Evolutionary conservation across 1,284 basidiomycete species (phyloP).

Genomic region (Melampsora larici-populina): DNA sequence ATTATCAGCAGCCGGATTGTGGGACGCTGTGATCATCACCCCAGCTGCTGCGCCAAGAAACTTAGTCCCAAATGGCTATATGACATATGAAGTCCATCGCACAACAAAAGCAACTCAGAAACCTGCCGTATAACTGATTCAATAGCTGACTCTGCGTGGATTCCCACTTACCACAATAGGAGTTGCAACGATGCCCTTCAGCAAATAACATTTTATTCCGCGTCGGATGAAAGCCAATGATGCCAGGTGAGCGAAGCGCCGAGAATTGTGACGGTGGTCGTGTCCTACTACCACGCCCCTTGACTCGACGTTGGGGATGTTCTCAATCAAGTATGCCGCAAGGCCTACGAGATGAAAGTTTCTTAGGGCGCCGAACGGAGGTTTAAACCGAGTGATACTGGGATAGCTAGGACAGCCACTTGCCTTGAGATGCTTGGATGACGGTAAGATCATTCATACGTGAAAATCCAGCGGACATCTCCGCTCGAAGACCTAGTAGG

Average conservation of each 20-base stretch:
- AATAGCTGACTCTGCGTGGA: background rate
- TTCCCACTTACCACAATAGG: conserved; percentile 64
- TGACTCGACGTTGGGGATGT: conserved; percentile 59
- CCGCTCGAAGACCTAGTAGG: conserved; percentile 66
- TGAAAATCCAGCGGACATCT: conserved; percentile 78
- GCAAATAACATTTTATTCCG: conserved; percentile 68
- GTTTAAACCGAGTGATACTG: background rate
- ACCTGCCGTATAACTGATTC: background rate
- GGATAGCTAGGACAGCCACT: conserved; percentile 20
- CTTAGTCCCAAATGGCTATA: conserved; percentile 72
- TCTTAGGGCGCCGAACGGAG: background rate
- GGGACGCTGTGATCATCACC: conserved; percentile 70
- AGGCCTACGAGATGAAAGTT: conserved; percentile 59
- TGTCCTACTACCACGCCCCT: conserved; percentile 72
- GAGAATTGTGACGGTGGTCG: conserved; percentile 74
- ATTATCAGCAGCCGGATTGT: conserved; percentile 61
- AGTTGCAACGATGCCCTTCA: conserved; percentile 69
- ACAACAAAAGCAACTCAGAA: background rate
- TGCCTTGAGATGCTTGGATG: conserved; percentile 75
- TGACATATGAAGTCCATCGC: background rate
- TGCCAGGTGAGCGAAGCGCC: conserved; percentile 69
- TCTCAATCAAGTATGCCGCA: conserved; percentile 65
- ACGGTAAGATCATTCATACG: conserved; percentile 81
- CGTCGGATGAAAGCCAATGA: conserved; percentile 66
- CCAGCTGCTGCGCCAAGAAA: conserved; percentile 68